A percentile compares a stretch with the other conserved stretches of the same genome.
Conservation (phyloP, 805 yeast species). For the Danielozyma ontarioensis region DNA sequence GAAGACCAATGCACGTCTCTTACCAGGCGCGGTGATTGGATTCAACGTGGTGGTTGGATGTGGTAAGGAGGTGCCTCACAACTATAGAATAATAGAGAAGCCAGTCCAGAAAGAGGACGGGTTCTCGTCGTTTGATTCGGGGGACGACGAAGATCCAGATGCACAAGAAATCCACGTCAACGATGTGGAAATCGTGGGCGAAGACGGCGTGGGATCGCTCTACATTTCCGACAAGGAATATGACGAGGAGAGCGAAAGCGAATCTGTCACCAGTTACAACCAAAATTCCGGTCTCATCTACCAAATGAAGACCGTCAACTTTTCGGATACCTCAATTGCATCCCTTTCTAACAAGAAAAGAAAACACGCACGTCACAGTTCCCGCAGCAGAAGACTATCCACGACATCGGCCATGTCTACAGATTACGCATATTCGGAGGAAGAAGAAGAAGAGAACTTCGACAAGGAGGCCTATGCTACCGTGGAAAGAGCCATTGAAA, state of each 20-base stretch:
- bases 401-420: conserved; percentile 37
- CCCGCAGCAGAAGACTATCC: conserved; percentile 29
- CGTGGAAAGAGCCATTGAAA: conserved; percentile 84
- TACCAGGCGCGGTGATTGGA: conserved; percentile 76
- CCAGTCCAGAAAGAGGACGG: conserved; percentile 32
- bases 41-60: conserved; percentile 64
- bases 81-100: conserved; percentile 48
- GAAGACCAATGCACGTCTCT: conserved; percentile 46
- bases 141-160: conserved; percentile 20
- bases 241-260: conserved; percentile 32
- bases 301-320: conserved; percentile 41
- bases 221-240: conserved; percentile 43
- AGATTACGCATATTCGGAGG: conserved; percentile 37
- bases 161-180: conserved; percentile 10
- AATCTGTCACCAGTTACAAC: conserved; percentile 27
- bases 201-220: conserved; percentile 45
- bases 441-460: conserved; percentile 67
- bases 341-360: conserved; percentile 46
- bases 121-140: conserved; percentile 21
- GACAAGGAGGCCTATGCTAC: conserved; percentile 89
- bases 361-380: conserved; percentile 19
- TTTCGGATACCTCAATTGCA: conserved; percentile 57
- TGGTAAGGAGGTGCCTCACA: conserved; percentile 42
- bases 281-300: conserved; percentile 41
- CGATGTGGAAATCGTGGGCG: conserved; percentile 36